Evolutionary conservation across 73 alveolate genomes (phyloP).

Genomic region (Paramecium bursaria): DNA sequence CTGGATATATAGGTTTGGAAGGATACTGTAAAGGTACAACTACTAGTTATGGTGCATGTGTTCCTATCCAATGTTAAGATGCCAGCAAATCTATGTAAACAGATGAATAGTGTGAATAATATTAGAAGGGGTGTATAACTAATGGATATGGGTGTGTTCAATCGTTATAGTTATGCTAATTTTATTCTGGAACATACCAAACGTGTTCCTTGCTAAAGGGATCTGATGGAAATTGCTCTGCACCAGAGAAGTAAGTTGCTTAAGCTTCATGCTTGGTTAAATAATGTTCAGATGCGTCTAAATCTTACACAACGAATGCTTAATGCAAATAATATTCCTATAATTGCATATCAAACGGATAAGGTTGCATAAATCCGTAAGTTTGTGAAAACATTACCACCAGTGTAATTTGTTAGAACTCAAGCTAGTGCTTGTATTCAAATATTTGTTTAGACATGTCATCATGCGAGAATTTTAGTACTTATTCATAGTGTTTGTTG

Average conservation of each 20-base stretch:
- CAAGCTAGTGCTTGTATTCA: neutral
- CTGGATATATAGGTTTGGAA: constrained; percentile 8
- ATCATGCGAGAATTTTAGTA: neutral
- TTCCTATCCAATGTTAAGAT: constrained; percentile 3
- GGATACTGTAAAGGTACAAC: constrained; percentile 37
- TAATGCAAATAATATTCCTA: neutral
- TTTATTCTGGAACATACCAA: constrained; percentile 11
- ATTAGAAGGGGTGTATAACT: constrained; percentile 45
- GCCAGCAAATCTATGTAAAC: constrained; percentile 23
- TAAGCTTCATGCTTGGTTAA: neutral
- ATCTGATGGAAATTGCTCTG: constrained; percentile 13
- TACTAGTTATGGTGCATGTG: neutral
- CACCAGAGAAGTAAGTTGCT: neutral
- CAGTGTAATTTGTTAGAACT: too few relatives aligned
- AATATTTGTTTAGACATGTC: neutral
- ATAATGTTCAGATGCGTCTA: neutral
- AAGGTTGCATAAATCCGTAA: neutral
- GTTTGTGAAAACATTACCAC: neutral
- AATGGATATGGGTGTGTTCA: constrained; percentile 35
- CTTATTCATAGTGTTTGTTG: neutral
- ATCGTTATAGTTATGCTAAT: neutral
- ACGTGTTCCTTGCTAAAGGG: neutral
- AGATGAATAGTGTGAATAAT: constrained; percentile 3
- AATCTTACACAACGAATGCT: neutral
- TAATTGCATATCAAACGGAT: neutral